A percentile compares a stretch with the other conserved stretches of the same genome.
phyloP scores from a whole-genome alignment of 495 filamentous ascomycete genomes.

The Podospora didyma region DNA sequence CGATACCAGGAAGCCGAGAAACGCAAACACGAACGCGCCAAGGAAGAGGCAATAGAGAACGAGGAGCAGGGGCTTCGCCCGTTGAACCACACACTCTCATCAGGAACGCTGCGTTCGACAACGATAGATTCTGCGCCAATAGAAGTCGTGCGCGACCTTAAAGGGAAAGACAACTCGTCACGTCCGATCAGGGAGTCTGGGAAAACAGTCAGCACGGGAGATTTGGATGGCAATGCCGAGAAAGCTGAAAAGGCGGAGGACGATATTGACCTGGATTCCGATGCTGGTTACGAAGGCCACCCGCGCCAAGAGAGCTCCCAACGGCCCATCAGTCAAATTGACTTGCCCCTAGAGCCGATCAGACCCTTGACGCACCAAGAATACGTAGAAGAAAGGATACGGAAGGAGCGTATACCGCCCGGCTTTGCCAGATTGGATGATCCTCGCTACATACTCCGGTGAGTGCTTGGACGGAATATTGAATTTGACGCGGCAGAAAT shows the following conservation, averaged over 20 bases:
- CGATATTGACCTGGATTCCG: slow-evolving; percentile 19
- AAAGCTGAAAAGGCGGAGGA: slow-evolving; percentile 12
- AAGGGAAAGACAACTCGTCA: slow-evolving; percentile 4
- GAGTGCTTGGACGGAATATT: slow-evolving; percentile 17
- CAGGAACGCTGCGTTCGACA: background rate
- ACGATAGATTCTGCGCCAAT: background rate
- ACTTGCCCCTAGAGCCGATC: slow-evolving; percentile 23
- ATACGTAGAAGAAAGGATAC: slow-evolving; percentile 55
- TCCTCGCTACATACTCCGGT: slow-evolving; percentile 74
- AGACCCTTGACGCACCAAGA: slow-evolving; percentile 58
- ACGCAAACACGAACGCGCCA: slow-evolving; percentile 9
- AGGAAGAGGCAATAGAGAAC: slow-evolving; percentile 12
- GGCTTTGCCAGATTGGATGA: slow-evolving; percentile 60
- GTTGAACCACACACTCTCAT: slow-evolving; percentile 2
- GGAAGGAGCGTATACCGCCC: slow-evolving; percentile 58
- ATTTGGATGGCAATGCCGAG: slow-evolving; percentile 1
- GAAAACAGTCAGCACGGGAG: too few relatives aligned
- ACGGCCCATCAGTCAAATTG: slow-evolving; percentile 17
- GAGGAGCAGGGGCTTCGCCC: slow-evolving; percentile 10
- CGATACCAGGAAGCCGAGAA: slow-evolving; percentile 7
- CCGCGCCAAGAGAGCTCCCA: slow-evolving; percentile 13
- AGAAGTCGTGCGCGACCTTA: background rate
- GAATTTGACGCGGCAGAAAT: background rate
- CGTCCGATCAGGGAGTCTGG: background rate
- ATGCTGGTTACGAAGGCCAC: background rate